Base-by-base conservation (phyloP, 257 asterid genomes). In the Thymus quinquecostatus region DNA sequence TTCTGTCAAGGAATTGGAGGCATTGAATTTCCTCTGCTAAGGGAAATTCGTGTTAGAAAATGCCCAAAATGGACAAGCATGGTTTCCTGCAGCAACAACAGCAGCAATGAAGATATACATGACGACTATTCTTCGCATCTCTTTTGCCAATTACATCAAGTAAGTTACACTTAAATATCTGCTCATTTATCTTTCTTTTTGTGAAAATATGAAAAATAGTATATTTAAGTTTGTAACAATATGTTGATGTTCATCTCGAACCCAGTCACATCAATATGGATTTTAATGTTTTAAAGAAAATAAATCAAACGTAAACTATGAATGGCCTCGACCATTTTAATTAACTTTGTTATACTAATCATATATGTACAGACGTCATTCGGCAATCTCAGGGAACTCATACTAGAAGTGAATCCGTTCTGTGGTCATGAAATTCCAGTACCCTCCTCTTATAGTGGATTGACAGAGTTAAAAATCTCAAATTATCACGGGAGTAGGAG, bases 21-120 rank as follows among this genome's bases (percentile, higher is more conserved):
- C 71, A n/a, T 66, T 14, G 71, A 33, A n/a, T 66, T 66, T 21
- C 71, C 60, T 66, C 49, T 30, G 5, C 21, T 50, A 9, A 7
- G 0, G 3, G 0, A 0, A 1, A 9, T 63, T 9, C 0, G 0
- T 0, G 27, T 63, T 41, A 0, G 0, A 3, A 0, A 43, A 41
- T 63, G 68, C 68, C 68, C 68, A 43, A 63, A 43, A 57, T 8
- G 29, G 41, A 10, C 8, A 1, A 36, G 40, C 5, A 36, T 36
- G 40, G 40, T 36, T 36, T 36, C 40, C 40, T 2, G 3, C 5
- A 5, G 40, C 1, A 29, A 3, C 4, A 8, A 9, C 1, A 10
- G 11, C 14, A 53, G 32, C 21, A 53, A 53, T 14, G 40, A 36
- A 36, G 2, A 36, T 36, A 5, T 34, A 34, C 3, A 2, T 55